Evolutionary conservation across 495 filamentous ascomycete species (phyloP).

Genomic region (Neurospora terricola): DNA sequence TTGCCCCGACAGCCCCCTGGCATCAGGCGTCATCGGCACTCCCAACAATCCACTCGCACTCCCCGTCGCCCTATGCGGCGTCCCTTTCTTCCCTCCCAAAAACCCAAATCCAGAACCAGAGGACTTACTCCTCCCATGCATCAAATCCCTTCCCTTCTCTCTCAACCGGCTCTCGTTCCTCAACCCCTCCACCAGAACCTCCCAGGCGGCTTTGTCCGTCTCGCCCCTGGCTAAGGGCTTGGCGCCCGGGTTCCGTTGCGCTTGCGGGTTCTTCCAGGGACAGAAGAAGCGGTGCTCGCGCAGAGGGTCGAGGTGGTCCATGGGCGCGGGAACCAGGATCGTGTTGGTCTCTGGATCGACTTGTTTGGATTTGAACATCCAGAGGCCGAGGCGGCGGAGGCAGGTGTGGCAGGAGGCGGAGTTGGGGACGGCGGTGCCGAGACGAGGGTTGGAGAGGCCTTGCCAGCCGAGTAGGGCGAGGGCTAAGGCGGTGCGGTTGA

Average conservation of each 20-base stretch:
- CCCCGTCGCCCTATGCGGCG: conserved; percentile 2
- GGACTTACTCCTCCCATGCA: conserved; percentile 18
- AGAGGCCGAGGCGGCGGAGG: conserved; percentile 80
- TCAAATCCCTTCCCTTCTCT: background rate
- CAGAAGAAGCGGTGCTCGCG: conserved; percentile 72
- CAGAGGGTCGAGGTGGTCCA: conserved; percentile 56
- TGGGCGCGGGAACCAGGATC: conserved; percentile 43
- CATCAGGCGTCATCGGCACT: conserved; percentile 8
- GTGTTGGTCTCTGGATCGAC: conserved; percentile 35
- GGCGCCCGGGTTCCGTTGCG: conserved; percentile 43
- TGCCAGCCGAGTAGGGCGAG: conserved; percentile 86
- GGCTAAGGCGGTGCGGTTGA: conserved; percentile 58
- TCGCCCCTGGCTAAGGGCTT: conserved; percentile 5
- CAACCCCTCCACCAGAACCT: conserved; percentile 32
- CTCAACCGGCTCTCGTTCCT: conserved; percentile 37
- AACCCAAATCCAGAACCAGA: background rate
- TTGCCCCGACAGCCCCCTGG: background rate
- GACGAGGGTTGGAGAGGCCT: conserved; percentile 51
- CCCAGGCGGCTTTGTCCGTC: conserved; percentile 33
- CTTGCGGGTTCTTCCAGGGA: conserved; percentile 58
- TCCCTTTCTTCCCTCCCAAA: background rate
- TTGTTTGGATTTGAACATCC: conserved; percentile 72
- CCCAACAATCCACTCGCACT: background rate
- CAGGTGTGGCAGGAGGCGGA: conserved; percentile 74
- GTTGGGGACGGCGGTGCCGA: conserved; percentile 42